Percentiles rank a stretch among this genome's conserved stretches.
Evolutionary conservation across 2,329 filamentous ascomycete genomes (phyloP).

Genomic region (Aspergillus sp.): DNA sequence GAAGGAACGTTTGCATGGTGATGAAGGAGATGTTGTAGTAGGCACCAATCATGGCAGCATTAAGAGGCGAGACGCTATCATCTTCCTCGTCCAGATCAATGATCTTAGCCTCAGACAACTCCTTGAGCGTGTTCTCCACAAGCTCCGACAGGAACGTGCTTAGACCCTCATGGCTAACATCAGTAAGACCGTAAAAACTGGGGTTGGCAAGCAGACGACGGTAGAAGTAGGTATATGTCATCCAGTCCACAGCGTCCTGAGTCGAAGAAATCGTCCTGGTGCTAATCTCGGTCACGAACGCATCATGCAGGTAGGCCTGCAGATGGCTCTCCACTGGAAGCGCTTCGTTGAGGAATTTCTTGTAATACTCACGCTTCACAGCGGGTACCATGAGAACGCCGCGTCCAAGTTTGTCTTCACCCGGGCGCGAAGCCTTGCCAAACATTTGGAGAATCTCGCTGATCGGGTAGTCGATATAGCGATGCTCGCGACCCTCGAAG

Average conservation of each 20-base stretch:
- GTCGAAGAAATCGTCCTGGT: constrained; percentile 93
- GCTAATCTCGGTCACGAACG: constrained; percentile 95
- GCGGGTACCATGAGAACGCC: constrained; percentile 96
- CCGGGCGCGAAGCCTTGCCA: constrained; percentile 79
- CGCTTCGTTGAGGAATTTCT: constrained; percentile 96
- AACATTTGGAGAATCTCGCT: constrained; percentile 98
- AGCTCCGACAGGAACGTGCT: constrained; percentile 92
- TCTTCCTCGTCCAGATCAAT: constrained; percentile 95
- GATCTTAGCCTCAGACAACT: constrained; percentile 88
- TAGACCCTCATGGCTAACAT: constrained; percentile 87
- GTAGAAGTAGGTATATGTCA: constrained; percentile 98
- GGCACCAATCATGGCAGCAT: constrained; percentile 95
- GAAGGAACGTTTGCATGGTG: constrained; percentile 97
- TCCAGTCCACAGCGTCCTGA: constrained; percentile 97
- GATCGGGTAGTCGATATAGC: constrained; percentile 93
- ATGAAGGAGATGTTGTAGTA: constrained; percentile 99
- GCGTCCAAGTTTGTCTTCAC: constrained; percentile 74
- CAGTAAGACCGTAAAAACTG: constrained; percentile 88
- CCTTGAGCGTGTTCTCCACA: constrained; percentile 87
- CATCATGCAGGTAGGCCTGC: constrained; percentile 87
- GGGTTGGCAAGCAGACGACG: constrained; percentile 90
- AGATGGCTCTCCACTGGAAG: constrained; percentile 93
- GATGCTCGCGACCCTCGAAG: constrained; percentile 93
- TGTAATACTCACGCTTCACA: constrained; percentile 96
- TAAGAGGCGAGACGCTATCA: constrained; percentile 81